A percentile compares a stretch with the other conserved stretches of the same genome.
Evolutionary conservation across 2,329 filamentous ascomycete species (phyloP).

Genomic region (Pseudogymnoascus sp.): DNA sequence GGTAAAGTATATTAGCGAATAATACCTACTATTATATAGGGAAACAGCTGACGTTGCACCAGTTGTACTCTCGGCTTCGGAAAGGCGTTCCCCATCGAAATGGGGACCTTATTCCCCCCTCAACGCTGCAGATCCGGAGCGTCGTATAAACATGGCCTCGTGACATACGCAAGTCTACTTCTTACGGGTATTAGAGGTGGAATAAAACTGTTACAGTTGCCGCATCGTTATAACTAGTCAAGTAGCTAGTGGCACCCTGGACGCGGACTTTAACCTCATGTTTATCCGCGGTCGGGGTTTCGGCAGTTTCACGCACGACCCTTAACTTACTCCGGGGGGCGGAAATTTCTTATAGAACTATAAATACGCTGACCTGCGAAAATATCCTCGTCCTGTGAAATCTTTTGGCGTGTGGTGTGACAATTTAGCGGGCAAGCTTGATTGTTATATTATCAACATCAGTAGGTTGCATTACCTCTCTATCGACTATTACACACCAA

Average conservation of each 20-base stretch:
- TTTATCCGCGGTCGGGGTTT: not conserved
- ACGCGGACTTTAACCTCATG: not conserved
- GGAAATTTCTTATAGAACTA: not conserved
- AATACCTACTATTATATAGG: slow-evolving; percentile 1
- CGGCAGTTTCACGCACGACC: not conserved
- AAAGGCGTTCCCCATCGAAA: slow-evolving; percentile 8
- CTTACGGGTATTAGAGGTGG: slow-evolving; percentile 11
- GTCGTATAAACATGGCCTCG: not conserved
- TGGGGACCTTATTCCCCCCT: not conserved
- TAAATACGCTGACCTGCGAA: not conserved
- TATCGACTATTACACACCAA: not conserved
- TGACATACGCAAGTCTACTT: not conserved
- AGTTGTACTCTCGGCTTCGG: not conserved
- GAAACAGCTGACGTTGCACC: not conserved
- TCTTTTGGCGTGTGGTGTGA: not conserved
- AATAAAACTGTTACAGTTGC: slow-evolving; percentile 7
- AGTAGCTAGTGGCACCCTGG: not conserved
- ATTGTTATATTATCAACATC: not conserved
- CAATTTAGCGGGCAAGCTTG: not conserved
- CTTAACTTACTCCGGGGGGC: not conserved
- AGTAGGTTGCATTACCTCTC: not conserved
- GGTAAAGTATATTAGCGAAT: slow-evolving; percentile 11
- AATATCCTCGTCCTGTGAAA: not conserved
- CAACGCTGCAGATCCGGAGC: not conserved
- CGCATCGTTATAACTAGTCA: not conserved